A percentile compares a stretch with the other conserved stretches of the same genome.
phyloP scores from a whole-genome alignment of 495 filamentous ascomycete species.

The Cladorrhinum samala region DNA sequence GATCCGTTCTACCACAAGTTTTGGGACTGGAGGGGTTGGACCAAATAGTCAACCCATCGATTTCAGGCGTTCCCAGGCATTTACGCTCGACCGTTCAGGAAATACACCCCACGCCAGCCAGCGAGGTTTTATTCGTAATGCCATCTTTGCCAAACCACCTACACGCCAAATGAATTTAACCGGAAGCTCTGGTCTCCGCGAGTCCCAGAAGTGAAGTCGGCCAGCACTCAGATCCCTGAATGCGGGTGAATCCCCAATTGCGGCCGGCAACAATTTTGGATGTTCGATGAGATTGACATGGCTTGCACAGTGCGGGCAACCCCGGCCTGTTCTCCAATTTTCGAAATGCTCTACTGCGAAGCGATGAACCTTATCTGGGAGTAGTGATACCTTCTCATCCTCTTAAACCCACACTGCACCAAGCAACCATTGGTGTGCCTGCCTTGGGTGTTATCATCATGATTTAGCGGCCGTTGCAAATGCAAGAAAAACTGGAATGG shows the following conservation, averaged over 20 bases:
- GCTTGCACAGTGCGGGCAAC: background rate
- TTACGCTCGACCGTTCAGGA: too few relatives aligned
- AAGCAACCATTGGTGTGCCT: background rate
- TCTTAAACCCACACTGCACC: too few relatives aligned
- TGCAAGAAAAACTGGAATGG: background rate
- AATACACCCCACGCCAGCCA: background rate
- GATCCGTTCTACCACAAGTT: background rate
- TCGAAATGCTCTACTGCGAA: background rate
- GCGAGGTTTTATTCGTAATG: background rate
- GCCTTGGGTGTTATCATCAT: background rate
- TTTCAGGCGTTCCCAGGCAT: too few relatives aligned
- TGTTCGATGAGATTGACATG: background rate
- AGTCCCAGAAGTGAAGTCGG: background rate
- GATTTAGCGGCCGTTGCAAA: background rate
- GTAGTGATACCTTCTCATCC: too few relatives aligned
- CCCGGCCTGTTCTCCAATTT: background rate
- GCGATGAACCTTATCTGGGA: background rate
- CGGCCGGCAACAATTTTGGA: background rate
- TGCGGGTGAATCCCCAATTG: too few relatives aligned
- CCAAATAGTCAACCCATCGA: too few relatives aligned
- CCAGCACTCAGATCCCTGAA: background rate
- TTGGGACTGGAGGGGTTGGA: background rate
- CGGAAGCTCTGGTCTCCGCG: background rate
- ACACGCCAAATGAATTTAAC: background rate
- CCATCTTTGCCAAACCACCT: too few relatives aligned